These are phyloP conservation scores for Diaporthe citrichinensis DNA, from an alignment of 2,329 filamentous ascomycete genomes.

Conservation along the genomic window DNA sequence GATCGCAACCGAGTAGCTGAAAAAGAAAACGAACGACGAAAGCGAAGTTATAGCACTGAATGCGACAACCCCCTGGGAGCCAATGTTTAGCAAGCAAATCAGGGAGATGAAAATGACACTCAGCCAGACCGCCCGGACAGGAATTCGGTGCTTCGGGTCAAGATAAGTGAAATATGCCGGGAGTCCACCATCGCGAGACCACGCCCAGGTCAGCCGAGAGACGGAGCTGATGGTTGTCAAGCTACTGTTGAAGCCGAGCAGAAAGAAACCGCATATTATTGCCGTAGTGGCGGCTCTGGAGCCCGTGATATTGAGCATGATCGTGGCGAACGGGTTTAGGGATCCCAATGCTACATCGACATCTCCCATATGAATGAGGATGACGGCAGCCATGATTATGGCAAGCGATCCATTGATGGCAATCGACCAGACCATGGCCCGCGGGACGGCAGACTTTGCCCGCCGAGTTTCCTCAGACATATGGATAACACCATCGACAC, in stretches of 20 bases:
- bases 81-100: conserved; percentile 56
- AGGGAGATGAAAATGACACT: conserved; percentile 50
- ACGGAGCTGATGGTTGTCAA: conserved; percentile 60
- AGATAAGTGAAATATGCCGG: conserved; percentile 44
- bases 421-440: conserved; percentile 59
- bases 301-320: conserved; percentile 55
- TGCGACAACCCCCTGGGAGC: too few species aligned
- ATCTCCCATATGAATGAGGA: conserved; percentile 60
- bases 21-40: too few species aligned
- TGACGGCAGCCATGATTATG: conserved; percentile 56
- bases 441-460: conserved; percentile 61
- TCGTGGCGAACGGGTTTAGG: conserved; percentile 57
- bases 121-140: conserved; percentile 54
- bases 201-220: conserved; percentile 63
- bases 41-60: too few species aligned
- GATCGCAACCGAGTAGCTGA: too few species aligned
- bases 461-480: conserved; percentile 61
- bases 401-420: conserved; percentile 58
- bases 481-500: conserved; percentile 62
- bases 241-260: conserved; percentile 55
- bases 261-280: conserved; percentile 54
- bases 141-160: conserved; percentile 51
- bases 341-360: conserved; percentile 51
- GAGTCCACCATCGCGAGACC: conserved; percentile 60
- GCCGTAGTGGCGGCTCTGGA: conserved; percentile 57